phyloP scores from a whole-genome alignment of 2,329 filamentous ascomycete species.

The Furcasterigmium furcatum region DNA sequence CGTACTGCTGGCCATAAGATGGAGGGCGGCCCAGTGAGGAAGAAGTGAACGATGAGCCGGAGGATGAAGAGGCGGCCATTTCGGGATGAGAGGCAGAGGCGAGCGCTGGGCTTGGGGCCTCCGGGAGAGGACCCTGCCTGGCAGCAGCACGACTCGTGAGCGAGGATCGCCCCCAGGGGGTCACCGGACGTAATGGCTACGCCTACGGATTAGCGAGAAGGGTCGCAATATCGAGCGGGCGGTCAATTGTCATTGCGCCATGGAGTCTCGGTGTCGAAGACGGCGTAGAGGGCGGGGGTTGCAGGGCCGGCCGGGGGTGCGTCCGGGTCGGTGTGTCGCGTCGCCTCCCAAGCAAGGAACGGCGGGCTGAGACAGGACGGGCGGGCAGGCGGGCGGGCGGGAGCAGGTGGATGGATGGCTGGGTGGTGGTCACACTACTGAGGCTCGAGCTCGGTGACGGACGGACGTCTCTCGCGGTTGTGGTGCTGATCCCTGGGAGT shows the following conservation, averaged over 20 bases:
- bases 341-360: no score
- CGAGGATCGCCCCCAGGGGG: neutral
- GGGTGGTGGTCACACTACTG: no score
- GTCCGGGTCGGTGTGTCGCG: no score
- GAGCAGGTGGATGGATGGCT: no score
- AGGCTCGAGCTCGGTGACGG: no score
- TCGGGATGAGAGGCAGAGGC: no score
- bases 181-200: neutral
- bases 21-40: conserved; percentile 39
- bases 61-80: conserved; percentile 40
- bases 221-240: neutral
- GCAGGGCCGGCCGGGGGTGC: neutral
- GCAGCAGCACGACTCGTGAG: neutral
- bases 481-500: no score
- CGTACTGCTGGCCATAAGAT: conserved; percentile 35
- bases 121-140: no score
- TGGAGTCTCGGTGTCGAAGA: neutral
- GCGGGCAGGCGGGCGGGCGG: no score
- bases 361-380: no score
- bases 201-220: neutral
- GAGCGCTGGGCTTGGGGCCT: neutral
- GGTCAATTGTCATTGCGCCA: neutral
- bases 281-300: neutral
- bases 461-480: no score
- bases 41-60: conserved; percentile 44